phyloP scores from a whole-genome alignment of 176 grass and related monocot species.

The Bonia amplexicaulis region DNA sequence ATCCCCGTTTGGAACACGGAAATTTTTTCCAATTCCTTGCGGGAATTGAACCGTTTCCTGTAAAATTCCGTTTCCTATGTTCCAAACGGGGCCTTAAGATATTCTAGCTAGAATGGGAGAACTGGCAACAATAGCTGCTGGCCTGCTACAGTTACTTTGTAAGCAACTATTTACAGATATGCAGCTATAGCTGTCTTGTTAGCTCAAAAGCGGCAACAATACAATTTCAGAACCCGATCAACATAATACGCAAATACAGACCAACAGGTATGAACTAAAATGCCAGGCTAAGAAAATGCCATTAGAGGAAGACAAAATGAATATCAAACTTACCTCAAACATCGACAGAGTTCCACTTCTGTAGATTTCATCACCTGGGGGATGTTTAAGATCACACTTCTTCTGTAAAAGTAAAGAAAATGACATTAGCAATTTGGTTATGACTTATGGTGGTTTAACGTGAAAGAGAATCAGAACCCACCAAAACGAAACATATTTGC shows the following conservation, averaged over 20 bases:
- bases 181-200: not conserved
- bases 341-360: constrained; percentile 94
- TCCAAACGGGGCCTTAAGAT: not conserved
- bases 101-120: not conserved
- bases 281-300: not conserved
- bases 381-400: constrained; percentile 98
- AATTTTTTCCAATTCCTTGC: not conserved
- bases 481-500: not conserved
- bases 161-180: not conserved
- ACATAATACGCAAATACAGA: not conserved
- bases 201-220: not conserved
- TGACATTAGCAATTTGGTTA: constrained; percentile 3
- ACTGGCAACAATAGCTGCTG: not conserved
- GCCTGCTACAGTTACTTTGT: not conserved
- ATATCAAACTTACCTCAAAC: constrained; percentile 72
- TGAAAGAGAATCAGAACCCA: not conserved
- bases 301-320: not conserved
- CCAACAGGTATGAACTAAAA: not conserved
- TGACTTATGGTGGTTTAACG: not conserved
- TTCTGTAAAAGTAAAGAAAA: constrained; percentile 51
- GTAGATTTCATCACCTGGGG: constrained; percentile 98
- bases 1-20: not conserved
- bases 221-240: not conserved
- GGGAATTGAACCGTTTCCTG: not conserved
- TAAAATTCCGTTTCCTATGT: not conserved